Conservation (phyloP, 139 green algal species). For the Trebouxia sp. region DNA sequence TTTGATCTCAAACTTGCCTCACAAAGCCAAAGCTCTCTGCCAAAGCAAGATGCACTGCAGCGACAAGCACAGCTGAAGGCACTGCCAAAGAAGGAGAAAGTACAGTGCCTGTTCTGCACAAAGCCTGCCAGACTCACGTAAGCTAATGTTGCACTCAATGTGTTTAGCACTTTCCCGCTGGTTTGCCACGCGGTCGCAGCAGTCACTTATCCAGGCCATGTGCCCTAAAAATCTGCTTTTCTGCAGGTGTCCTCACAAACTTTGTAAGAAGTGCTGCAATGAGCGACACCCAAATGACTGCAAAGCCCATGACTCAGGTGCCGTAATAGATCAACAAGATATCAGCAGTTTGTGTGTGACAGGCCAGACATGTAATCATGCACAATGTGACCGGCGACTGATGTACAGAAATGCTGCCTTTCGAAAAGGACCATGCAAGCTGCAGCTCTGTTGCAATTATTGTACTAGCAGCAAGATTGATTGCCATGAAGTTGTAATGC, state of each 20-base stretch:
- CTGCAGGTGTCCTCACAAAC: background rate
- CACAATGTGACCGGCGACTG: background rate
- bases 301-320: background rate
- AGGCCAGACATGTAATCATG: too few species aligned
- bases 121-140: background rate
- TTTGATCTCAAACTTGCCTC: too few species aligned
- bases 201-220: too few species aligned
- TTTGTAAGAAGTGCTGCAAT: background rate
- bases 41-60: background rate
- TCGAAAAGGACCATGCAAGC: too few species aligned
- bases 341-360: background rate
- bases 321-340: background rate
- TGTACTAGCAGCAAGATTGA: too few species aligned
- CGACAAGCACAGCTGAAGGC: background rate
- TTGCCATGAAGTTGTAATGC: too few species aligned
- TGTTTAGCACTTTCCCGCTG: background rate
- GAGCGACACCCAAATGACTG: background rate
- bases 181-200: too few species aligned
- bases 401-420: too few species aligned
- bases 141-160: background rate
- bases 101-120: background rate
- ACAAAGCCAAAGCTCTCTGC: too few species aligned
- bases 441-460: too few species aligned
- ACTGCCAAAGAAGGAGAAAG: background rate
- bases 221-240: background rate